Percentiles rank a stretch among this genome's conserved stretches.
These are phyloP conservation scores for Aspergillus vadensis DNA, from an alignment of 2,329 filamentous ascomycete species.

Conservation along the genomic window DNA sequence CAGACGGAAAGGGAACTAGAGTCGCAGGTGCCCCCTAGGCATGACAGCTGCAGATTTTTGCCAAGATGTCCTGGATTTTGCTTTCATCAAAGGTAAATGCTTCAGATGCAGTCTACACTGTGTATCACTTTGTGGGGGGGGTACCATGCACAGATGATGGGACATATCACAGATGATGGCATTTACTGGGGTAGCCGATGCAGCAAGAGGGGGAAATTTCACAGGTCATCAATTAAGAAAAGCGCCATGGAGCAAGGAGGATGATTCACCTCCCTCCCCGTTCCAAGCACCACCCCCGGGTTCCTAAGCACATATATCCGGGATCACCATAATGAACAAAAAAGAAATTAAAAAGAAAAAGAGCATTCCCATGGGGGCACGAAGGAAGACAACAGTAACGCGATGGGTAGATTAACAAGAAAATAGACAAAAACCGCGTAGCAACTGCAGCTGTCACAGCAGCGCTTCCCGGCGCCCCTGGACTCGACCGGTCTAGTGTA, in stretches of 20 bases:
- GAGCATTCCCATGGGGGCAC: background rate
- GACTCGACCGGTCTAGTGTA: conserved; percentile 2
- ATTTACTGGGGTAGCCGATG: background rate
- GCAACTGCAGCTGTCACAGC: conserved; percentile 1
- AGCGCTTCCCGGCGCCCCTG: conserved; percentile 1
- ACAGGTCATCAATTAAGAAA: conserved; percentile 1
- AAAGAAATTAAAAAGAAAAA: background rate
- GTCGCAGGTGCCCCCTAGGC: too few relatives aligned
- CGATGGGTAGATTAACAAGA: background rate
- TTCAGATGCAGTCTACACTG: background rate
- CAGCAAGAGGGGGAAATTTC: background rate
- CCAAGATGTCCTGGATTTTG: background rate
- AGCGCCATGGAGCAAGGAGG: background rate
- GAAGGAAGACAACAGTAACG: background rate
- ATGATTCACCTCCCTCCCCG: background rate
- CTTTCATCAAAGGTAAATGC: background rate
- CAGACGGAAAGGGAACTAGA: background rate
- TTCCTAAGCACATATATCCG: background rate
- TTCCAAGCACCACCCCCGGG: background rate
- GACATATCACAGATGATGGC: background rate
- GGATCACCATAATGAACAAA: background rate
- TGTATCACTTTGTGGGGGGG: background rate
- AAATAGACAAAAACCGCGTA: conserved; percentile 2
- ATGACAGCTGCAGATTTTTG: background rate
- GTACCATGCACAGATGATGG: background rate